These are phyloP conservation scores for Solanum hybrid DNA, from an alignment of 305 asterid genomes.

Conservation along the genomic window DNA sequence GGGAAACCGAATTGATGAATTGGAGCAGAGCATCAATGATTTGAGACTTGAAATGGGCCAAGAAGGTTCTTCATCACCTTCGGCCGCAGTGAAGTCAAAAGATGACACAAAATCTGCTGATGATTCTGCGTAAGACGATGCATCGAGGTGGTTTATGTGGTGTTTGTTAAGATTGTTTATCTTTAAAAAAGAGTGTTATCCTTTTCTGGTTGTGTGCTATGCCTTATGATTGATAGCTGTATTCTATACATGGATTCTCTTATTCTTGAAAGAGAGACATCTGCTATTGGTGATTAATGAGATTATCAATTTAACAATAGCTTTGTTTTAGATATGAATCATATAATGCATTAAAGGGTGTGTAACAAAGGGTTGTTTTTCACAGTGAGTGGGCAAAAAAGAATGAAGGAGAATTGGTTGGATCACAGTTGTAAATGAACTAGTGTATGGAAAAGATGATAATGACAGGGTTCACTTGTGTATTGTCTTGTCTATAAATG, in stretches of 20 bases:
- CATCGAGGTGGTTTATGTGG: neutral
- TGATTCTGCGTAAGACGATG: slow-evolving; percentile 28
- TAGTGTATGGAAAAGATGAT: neutral
- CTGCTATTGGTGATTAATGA: too few relatives aligned
- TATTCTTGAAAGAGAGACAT: neutral
- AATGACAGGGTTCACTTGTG: neutral
- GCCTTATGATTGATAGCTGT: neutral
- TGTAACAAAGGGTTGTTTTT: too few relatives aligned
- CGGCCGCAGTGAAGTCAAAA: slow-evolving; percentile 35
- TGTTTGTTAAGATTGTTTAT: neutral
- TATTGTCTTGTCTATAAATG: neutral
- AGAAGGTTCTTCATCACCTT: slow-evolving; percentile 70
- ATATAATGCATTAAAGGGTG: too few relatives aligned
- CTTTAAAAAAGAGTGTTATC: neutral
- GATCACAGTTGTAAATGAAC: neutral
- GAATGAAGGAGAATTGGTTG: neutral
- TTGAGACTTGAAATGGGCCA: slow-evolving; percentile 85
- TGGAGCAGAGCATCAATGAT: slow-evolving; percentile 86
- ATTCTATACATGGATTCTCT: neutral
- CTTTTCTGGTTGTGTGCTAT: neutral
- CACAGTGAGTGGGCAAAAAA: neutral
- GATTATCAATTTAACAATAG: too few relatives aligned
- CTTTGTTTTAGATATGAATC: too few relatives aligned
- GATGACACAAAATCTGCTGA: slow-evolving; percentile 52
- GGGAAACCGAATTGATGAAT: slow-evolving; percentile 82